Evolutionary conservation across 306 rosid genomes (phyloP), one percentile per base, ranked within the genome.

Genomic region (Lathyrus tuberosus): DNA sequence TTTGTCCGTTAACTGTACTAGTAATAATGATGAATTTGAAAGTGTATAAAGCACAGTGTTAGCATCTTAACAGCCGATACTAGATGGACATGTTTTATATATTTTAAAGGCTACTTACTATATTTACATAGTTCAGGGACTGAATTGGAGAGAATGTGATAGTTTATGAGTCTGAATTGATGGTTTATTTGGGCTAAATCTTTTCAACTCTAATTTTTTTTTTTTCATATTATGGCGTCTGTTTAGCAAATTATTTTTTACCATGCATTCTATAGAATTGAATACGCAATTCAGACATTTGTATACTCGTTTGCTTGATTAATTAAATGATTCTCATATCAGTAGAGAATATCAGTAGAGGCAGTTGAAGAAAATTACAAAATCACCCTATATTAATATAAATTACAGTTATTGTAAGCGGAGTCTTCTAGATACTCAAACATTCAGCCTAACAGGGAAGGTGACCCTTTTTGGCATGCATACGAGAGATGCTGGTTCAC

Each of bases 281-380:
- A 41, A 24, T 71, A 31, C 24, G 20, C 10, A 35, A 6, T 33
- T 31, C 20, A 12, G 10, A 18, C 18, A 53, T 77, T 53, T 6
- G 28, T 40, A 53, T 15, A 22, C 46, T 40, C 43, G 26, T 16
- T 10, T 24, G 48, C 33, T 16, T 20, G 17, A 28, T 40, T 41
- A 16, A 40, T 4, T 35, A 35, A 35, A 35, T 35, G 2, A 35
- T 35, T 41, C 13, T 51, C 16, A 3, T 49, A 16, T 49, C 62
- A 26, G 13, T 70, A 16, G 40, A 56, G 61, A n/a, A 3, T 49
- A 16, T 49, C 62, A 26, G 13, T 70, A 16, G 40, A 56, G 61
- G 15, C 63, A 35, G 44, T 59, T 44, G 4, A 33, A 62, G n/a
- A 38, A 12, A 24, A 54, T 53, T 24, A 24, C 17, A 0, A 26